These are phyloP conservation scores for Geoglossum cookeanum DNA, from an alignment of 2,329 filamentous ascomycete species.

Conservation along the genomic window DNA sequence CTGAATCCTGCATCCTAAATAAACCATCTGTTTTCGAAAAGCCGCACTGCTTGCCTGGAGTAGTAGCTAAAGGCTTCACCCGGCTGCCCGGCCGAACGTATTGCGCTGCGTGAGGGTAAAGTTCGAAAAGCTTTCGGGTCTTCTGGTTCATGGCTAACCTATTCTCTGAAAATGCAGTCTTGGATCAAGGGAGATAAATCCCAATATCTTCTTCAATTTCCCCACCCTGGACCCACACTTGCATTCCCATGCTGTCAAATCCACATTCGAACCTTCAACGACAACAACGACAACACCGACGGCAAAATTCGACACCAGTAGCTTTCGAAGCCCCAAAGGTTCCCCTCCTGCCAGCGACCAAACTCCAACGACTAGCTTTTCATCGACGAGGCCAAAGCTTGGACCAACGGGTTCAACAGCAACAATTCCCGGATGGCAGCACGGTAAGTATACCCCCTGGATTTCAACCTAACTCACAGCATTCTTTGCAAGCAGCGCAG, in stretches of 20 bases:
- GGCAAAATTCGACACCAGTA: slow-evolving; percentile 72
- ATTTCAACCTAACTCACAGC: slow-evolving; percentile 44
- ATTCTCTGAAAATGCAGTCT: slow-evolving; percentile 12
- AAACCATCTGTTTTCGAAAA: not conserved
- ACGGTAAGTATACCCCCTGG: slow-evolving; percentile 37
- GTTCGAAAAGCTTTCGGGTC: not conserved
- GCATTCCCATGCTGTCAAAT: slow-evolving; percentile 58
- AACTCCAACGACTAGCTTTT: slow-evolving; percentile 33
- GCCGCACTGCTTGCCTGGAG: slow-evolving; percentile 16
- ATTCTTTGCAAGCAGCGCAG: slow-evolving; percentile 78
- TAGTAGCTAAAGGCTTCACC: slow-evolving; percentile 25
- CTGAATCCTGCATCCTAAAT: not conserved
- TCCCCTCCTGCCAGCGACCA: slow-evolving; percentile 39
- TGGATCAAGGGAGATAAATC: slow-evolving; percentile 26
- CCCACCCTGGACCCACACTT: slow-evolving; percentile 30
- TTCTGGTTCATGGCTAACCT: slow-evolving; percentile 12
- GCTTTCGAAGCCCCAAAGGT: slow-evolving; percentile 59
- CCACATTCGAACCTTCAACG: slow-evolving; percentile 48
- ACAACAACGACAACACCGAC: slow-evolving; percentile 58
- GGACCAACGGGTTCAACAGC: slow-evolving; percentile 46
- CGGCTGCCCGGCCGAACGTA: slow-evolving; percentile 58
- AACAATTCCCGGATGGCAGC: slow-evolving; percentile 32
- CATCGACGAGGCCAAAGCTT: slow-evolving; percentile 75
- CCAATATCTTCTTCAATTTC: slow-evolving; percentile 36
- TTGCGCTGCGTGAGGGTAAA: slow-evolving; percentile 56